Conservation (phyloP, 345 rosid genomes). For the Psidium friedrichsthalianum region DNA sequence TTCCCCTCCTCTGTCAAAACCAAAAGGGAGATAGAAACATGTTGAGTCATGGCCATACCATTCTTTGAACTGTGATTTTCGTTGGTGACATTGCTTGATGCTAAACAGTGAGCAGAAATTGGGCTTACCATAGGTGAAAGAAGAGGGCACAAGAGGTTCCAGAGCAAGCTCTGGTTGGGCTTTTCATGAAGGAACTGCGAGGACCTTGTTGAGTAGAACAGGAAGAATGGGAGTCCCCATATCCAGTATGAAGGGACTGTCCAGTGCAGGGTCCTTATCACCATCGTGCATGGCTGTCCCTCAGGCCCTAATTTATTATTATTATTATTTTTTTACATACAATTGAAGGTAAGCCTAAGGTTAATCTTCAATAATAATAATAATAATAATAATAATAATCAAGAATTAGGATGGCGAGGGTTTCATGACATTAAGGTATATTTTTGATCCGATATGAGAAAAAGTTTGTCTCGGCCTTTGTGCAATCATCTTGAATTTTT, state of each 20-base stretch:
- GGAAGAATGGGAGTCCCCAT: slow-evolving; percentile 63
- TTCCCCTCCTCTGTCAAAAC: slow-evolving; percentile 18
- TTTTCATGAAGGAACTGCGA: slow-evolving; percentile 47
- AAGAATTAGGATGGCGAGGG: background rate
- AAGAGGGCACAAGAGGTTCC: slow-evolving; percentile 25
- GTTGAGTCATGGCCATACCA: background rate
- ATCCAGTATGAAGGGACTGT: slow-evolving; percentile 45
- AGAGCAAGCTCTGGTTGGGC: slow-evolving; percentile 30
- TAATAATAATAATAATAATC: background rate
- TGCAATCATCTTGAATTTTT: background rate
- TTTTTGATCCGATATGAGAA: background rate
- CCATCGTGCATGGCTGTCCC: slow-evolving; percentile 53
- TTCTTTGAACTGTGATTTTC: background rate
- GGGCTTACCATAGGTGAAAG: slow-evolving; percentile 38
- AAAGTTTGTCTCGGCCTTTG: background rate
- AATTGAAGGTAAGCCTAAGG: background rate
- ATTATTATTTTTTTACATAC: background rate
- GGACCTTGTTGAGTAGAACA: slow-evolving; percentile 53
- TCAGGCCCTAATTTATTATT: slow-evolving; percentile 15
- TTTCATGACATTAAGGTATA: background rate
- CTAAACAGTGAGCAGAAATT: background rate
- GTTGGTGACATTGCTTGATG: background rate
- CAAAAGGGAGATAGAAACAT: background rate
- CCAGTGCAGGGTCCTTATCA: slow-evolving; percentile 55
- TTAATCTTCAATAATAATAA: background rate